These are phyloP conservation scores for Boeremia lycopersici DNA, from an alignment of 2,329 filamentous ascomycete species.

Conservation along the genomic window DNA sequence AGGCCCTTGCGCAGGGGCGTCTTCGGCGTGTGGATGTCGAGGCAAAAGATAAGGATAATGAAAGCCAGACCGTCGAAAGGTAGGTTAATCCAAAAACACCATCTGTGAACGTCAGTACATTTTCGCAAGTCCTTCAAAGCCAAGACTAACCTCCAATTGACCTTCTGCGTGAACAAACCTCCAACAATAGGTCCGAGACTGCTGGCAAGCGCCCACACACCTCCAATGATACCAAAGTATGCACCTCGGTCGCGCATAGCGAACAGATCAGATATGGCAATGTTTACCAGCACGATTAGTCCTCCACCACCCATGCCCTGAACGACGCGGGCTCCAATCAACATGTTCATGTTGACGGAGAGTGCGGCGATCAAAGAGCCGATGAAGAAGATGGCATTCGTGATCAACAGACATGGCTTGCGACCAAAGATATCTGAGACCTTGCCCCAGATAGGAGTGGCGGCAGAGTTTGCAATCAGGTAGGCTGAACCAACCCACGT, in stretches of 20 bases:
- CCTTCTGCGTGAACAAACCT: slow-evolving; percentile 67
- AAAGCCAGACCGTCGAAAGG: slow-evolving; percentile 66
- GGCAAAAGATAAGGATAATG: slow-evolving; percentile 62
- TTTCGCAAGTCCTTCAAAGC: background rate
- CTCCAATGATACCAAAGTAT: slow-evolving; percentile 69
- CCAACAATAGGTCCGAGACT: slow-evolving; percentile 71
- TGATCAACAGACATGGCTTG: slow-evolving; percentile 65
- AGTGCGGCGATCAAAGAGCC: slow-evolving; percentile 67
- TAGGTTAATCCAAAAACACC: slow-evolving; percentile 67
- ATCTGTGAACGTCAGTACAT: slow-evolving; percentile 1
- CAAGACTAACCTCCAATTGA: slow-evolving; percentile 63
- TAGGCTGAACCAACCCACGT: slow-evolving; percentile 62
- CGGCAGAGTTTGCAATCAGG: slow-evolving; percentile 55
- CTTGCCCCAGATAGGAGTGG: slow-evolving; percentile 66
- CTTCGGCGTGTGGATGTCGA: slow-evolving; percentile 70
- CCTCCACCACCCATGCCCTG: slow-evolving; percentile 70
- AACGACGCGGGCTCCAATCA: slow-evolving; percentile 65
- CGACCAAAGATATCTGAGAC: slow-evolving; percentile 71
- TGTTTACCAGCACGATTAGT: slow-evolving; percentile 67
- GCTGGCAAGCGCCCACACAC: slow-evolving; percentile 70
- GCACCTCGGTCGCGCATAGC: slow-evolving; percentile 63
- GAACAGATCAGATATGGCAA: slow-evolving; percentile 68
- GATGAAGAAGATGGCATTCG: slow-evolving; percentile 66
- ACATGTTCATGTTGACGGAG: slow-evolving; percentile 64
- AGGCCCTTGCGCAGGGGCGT: slow-evolving; percentile 68